Evolutionary conservation across 2,329 filamentous ascomycete genomes (phyloP), one percentile per base, ranked within the genome.

Genomic region (Colletotrichum nymphaeae): DNA sequence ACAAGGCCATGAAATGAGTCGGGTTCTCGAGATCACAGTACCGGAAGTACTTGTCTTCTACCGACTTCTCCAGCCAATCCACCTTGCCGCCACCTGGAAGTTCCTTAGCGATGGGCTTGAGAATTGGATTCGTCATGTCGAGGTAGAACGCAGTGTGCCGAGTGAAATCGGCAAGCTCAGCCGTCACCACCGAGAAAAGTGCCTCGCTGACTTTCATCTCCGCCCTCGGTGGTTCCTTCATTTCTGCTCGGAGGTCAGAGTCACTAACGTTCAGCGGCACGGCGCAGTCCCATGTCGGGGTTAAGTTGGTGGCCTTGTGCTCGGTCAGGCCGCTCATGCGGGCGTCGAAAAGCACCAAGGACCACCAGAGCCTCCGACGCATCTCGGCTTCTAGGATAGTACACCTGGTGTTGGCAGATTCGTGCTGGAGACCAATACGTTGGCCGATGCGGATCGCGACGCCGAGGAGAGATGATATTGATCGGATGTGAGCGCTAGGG

Each of bases 361-460:
- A 84, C 90, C 90, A 92, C 90, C 90, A 92, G 0, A 92, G 83
- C 42, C 90, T 82, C 35, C 90, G 86, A 14, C 90, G 86, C 83
- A 92, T 86, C 79, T 93, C 90, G 2, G 85, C 86, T 76, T 92
- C 90, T 14, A 88, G 86, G 7, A 76, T 65, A 5, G 73, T 74
- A 24, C 67, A 78, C 26, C 74, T 77, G 1, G 78, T 59, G 42
- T 49, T 49, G 19, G 42, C 42, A 4, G 42, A 49, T 49, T 49
- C 42, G 8, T 49, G 42, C 6, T 49, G 42, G 19, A 49, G 42
- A 49, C 42, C 42, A 4, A 49, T 49, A 7, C 42, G 42, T 2
- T 49, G 42, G 19, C 19, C 42, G 16, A 49, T 49, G 42, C 42
- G 42, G 8, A 49, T 49, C 16, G 42, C 42, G 7, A 49, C 42